Evolutionary conservation across 1,139 yeast genomes (phyloP).

Genomic region (Sugiyamaella castrensis): DNA sequence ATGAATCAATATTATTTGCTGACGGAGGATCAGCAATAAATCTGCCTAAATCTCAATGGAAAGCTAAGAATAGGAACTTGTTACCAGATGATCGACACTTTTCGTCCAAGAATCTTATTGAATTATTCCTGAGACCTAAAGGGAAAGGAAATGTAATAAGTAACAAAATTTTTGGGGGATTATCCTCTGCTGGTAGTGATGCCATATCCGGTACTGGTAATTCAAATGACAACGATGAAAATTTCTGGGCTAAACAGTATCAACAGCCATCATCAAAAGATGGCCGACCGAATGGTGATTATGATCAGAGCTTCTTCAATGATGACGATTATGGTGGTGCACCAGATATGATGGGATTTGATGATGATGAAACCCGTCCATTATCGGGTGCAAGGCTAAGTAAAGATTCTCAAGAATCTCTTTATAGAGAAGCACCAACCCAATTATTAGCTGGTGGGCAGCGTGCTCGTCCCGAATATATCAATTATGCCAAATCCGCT

Average conservation of each 20-base stretch:
- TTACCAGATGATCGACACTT: constrained; percentile 77
- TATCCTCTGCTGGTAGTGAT: not conserved
- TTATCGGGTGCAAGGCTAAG: not conserved
- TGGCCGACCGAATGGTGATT: constrained; percentile 40
- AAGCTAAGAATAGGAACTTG: constrained; percentile 44
- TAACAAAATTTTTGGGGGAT: constrained; percentile 14
- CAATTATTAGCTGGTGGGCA: constrained; percentile 16
- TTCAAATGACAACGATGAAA: constrained; percentile 49
- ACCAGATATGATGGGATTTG: constrained; percentile 17
- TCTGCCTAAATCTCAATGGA: constrained; percentile 45
- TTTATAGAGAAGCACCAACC: constrained; percentile 7
- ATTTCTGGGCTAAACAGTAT: constrained; percentile 62
- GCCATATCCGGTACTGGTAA: not conserved
- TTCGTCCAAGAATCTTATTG: constrained; percentile 64
- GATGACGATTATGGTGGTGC: constrained; percentile 34
- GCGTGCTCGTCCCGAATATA: constrained; percentile 51
- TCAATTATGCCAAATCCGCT: constrained; percentile 75
- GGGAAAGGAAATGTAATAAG: constrained; percentile 33
- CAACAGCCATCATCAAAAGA: constrained; percentile 47
- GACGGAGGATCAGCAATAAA: constrained; percentile 43
- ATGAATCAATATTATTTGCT: constrained; percentile 51
- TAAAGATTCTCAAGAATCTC: not conserved
- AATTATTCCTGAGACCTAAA: constrained; percentile 66
- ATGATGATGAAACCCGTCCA: constrained; percentile 16
- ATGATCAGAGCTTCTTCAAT: constrained; percentile 47